Evolutionary conservation across 2,329 filamentous ascomycete species (phyloP).

Genomic region (Pseudopithomyces maydicus): DNA sequence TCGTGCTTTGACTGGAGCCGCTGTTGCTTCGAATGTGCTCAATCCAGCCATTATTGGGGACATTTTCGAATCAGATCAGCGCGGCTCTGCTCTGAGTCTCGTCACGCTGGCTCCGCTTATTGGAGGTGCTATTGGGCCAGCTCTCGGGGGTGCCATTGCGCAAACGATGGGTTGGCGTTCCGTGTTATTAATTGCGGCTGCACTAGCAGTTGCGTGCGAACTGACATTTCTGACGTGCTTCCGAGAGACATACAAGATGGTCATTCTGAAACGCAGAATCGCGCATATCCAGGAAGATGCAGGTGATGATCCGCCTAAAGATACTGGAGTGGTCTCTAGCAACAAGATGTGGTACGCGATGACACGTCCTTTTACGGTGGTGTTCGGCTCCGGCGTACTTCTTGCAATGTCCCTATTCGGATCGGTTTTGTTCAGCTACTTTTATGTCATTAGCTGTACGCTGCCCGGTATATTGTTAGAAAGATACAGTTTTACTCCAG

Average conservation of each 20-base stretch:
- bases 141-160: conserved; percentile 60
- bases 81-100: conserved; percentile 63
- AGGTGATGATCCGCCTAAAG: conserved; percentile 3
- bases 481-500: conserved; percentile 53
- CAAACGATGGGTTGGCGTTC: conserved; percentile 61
- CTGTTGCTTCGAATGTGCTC: conserved; percentile 59
- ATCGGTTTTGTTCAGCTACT: conserved; percentile 50
- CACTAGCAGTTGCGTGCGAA: conserved; percentile 56
- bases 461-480: conserved; percentile 50
- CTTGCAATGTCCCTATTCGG: conserved; percentile 55
- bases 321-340: conserved; percentile 20
- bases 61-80: conserved; percentile 62
- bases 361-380: conserved; percentile 47
- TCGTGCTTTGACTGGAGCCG: conserved; percentile 51
- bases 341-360: conserved; percentile 45
- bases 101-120: conserved; percentile 63
- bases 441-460: conserved; percentile 54
- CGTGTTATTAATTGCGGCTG: conserved; percentile 58
- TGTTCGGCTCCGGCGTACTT: conserved; percentile 59
- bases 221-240: conserved; percentile 58
- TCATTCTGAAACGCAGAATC: conserved; percentile 51
- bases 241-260: conserved; percentile 65
- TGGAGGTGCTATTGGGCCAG: conserved; percentile 63
- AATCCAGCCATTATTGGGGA: conserved; percentile 69
- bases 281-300: conserved; percentile 26